Percentiles rank a stretch among this genome's conserved stretches.
phyloP scores from a whole-genome alignment of 352 stramenopile species.

The Elongisporangium undulatum region DNA sequence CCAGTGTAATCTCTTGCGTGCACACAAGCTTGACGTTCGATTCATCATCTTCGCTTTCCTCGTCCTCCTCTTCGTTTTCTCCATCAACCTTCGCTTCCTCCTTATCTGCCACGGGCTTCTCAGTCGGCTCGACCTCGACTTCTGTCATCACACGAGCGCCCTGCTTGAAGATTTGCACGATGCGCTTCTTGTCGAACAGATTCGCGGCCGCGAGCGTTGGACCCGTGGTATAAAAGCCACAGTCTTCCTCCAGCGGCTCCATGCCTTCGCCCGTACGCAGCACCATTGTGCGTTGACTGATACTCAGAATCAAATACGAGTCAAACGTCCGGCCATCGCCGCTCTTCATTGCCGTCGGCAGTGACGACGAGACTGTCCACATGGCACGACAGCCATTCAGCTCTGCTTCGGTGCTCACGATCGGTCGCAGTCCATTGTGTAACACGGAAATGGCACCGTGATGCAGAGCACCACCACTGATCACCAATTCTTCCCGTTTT shows the following conservation, averaged over 20 bases:
- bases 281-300: constrained; percentile 83
- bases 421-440: constrained; percentile 76
- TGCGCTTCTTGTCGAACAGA: constrained; percentile 75
- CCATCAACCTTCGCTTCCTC: constrained; percentile 21
- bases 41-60: constrained; percentile 56
- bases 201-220: constrained; percentile 76
- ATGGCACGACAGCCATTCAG: constrained; percentile 79
- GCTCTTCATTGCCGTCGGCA: constrained; percentile 39
- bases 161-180: constrained; percentile 86
- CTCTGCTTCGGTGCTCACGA: constrained; percentile 78
- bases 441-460: constrained; percentile 71
- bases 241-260: constrained; percentile 79
- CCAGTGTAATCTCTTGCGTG: constrained; percentile 80
- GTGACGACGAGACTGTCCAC: constrained; percentile 78
- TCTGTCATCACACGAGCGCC: constrained; percentile 80
- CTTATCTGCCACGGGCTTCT: constrained; percentile 1
- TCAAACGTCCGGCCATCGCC: constrained; percentile 57
- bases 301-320: constrained; percentile 78
- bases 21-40: constrained; percentile 65
- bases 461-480: constrained; percentile 60
- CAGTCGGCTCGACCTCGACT: constrained; percentile 24
- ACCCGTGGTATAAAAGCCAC: constrained; percentile 79
- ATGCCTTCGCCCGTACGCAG: constrained; percentile 80
- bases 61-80: constrained; percentile 24
- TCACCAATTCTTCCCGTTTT: constrained; percentile 72